Conservation (phyloP, 2,329 filamentous ascomycete species). For the Geosmithia flava region DNA sequence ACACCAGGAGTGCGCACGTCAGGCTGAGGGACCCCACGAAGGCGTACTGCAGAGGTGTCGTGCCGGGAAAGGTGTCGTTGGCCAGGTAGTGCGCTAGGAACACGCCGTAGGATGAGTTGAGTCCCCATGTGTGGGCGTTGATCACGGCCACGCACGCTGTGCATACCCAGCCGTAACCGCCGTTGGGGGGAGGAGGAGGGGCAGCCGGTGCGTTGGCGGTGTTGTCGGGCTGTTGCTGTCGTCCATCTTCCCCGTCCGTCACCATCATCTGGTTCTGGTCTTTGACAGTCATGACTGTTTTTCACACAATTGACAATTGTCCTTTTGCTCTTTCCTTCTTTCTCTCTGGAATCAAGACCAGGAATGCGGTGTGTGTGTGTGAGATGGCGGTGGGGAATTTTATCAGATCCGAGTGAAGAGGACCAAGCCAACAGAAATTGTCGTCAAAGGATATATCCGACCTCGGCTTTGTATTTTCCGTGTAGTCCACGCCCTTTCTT, state of each 20-base stretch:
- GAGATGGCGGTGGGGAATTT: too few species aligned
- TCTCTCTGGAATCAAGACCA: too few species aligned
- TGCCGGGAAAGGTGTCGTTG: slow-evolving; percentile 42
- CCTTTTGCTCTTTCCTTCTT: too few species aligned
- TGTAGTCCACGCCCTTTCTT: not conserved
- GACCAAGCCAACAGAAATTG: too few species aligned
- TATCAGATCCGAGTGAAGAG: too few species aligned
- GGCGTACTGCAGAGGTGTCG: slow-evolving; percentile 52
- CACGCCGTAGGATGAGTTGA: slow-evolving; percentile 36
- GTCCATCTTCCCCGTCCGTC: not conserved
- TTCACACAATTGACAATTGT: too few species aligned
- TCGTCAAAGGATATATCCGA: too few species aligned
- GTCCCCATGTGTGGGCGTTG: slow-evolving; percentile 33
- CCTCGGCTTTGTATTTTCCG: too few species aligned
- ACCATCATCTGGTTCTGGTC: not conserved
- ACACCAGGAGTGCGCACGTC: slow-evolving; percentile 42
- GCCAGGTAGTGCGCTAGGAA: slow-evolving; percentile 41
- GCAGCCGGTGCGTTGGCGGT: not conserved
- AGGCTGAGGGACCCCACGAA: slow-evolving; percentile 44
- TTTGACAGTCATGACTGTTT: not conserved
- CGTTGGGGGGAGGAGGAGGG: slow-evolving; percentile 29
- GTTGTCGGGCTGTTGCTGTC: not conserved
- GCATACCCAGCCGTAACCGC: slow-evolving; percentile 36
- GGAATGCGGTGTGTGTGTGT: too few species aligned
- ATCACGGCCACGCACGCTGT: slow-evolving; percentile 16